Conservation (phyloP, 2,329 filamentous ascomycete species). For the Xylariaceae sp. region DNA sequence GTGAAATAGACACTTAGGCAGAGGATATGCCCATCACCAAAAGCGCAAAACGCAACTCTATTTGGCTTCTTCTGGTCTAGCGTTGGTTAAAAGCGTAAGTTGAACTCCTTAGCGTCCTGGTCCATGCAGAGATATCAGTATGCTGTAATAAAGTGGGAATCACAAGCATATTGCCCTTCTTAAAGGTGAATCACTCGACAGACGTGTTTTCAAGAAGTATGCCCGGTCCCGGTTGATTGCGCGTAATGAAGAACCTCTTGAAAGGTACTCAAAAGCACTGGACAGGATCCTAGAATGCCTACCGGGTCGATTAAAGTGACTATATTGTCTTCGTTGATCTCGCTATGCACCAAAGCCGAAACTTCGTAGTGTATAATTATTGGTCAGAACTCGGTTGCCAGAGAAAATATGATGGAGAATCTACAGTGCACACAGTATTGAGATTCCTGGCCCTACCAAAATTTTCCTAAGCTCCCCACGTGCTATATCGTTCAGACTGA, state of each 20-base stretch:
- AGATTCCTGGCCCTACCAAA: too few species aligned
- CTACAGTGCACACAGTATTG: too few species aligned
- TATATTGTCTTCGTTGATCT: neutral
- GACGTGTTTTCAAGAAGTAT: conserved; percentile 34
- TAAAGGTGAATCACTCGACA: conserved; percentile 29
- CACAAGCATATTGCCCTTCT: conserved; percentile 31
- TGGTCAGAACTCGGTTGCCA: conserved; percentile 25
- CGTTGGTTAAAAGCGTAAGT: conserved; percentile 13
- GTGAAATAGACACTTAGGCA: conserved; percentile 20
- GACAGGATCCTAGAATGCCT: conserved; percentile 32
- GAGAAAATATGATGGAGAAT: conserved; percentile 33
- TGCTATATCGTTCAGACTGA: too few species aligned
- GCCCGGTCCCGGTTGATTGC: conserved; percentile 30
- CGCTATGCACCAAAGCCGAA: conserved; percentile 19
- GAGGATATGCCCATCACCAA: conserved; percentile 20
- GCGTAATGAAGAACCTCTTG: conserved; percentile 38
- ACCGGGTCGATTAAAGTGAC: conserved; percentile 32
- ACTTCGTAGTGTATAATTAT: conserved; percentile 33
- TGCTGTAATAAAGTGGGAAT: conserved; percentile 27
- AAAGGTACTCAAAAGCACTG: conserved; percentile 37
- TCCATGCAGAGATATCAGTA: conserved; percentile 17
- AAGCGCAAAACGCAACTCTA: conserved; percentile 11
- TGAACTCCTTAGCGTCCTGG: conserved; percentile 14
- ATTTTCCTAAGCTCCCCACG: too few species aligned
- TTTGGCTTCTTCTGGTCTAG: neutral